A percentile compares a stretch with the other conserved stretches of the same genome.
Conservation (phyloP, 2,329 filamentous ascomycete species). For the Polychaeton citri region DNA sequence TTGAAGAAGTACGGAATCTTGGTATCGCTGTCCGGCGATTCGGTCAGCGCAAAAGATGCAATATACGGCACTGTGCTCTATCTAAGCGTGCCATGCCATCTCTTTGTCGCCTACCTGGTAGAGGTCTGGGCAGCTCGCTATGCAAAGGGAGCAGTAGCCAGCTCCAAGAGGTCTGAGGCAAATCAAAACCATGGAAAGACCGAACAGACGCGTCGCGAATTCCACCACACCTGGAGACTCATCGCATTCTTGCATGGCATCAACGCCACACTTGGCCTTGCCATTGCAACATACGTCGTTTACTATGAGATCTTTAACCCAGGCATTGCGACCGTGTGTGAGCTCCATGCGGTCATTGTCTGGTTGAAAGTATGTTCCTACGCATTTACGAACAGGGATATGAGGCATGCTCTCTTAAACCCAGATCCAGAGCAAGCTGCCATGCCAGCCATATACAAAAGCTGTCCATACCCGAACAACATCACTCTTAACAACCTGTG, state of each 20-base stretch:
- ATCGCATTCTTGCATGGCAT: slow-evolving; percentile 69
- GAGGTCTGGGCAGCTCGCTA: slow-evolving; percentile 72
- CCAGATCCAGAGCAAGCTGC: slow-evolving; percentile 56
- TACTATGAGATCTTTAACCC: slow-evolving; percentile 90
- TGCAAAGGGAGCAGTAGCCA: slow-evolving; percentile 54
- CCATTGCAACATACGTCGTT: slow-evolving; percentile 69
- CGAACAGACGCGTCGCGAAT: slow-evolving; percentile 30
- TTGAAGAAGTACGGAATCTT: slow-evolving; percentile 95
- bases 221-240: slow-evolving; percentile 52
- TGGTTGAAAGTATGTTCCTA: slow-evolving; percentile 96
- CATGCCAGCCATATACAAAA: slow-evolving; percentile 67
- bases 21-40: slow-evolving; percentile 81
- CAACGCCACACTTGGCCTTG: slow-evolving; percentile 71
- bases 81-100: slow-evolving; percentile 76
- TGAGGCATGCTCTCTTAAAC: slow-evolving; percentile 62
- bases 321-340: slow-evolving; percentile 77
- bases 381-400: slow-evolving; percentile 88
- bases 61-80: slow-evolving; percentile 66
- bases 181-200: slow-evolving; percentile 40
- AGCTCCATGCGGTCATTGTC: slow-evolving; percentile 85
- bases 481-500: slow-evolving; percentile 76
- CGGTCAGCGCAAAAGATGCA: slow-evolving; percentile 68
- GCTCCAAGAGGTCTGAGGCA: slow-evolving; percentile 34
- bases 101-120: slow-evolving; percentile 81
- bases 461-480: slow-evolving; percentile 80